A percentile compares a stretch with the other conserved stretches of the same genome.
phyloP scores from a whole-genome alignment of 2,329 filamentous ascomycete genomes.

The Phialophora expanda region DNA sequence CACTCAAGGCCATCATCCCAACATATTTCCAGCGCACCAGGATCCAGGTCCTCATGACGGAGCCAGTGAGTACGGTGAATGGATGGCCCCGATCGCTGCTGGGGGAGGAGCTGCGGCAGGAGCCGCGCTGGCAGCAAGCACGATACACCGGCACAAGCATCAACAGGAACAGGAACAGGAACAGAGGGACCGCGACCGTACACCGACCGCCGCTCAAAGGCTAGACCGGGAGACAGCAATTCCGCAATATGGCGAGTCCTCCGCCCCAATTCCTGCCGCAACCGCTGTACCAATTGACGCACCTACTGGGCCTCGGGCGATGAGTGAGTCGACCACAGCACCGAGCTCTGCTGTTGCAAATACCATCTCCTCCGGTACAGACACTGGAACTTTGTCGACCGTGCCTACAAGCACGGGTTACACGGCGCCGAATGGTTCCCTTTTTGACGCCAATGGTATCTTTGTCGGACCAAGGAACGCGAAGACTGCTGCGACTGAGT shows the following conservation, averaged over 20 bases:
- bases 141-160: conserved; percentile 33
- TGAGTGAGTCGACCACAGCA: conserved; percentile 35
- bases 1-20: conserved; percentile 29
- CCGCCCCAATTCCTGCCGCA: conserved; percentile 31
- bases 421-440: conserved; percentile 12
- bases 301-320: conserved; percentile 33
- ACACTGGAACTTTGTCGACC: conserved; percentile 34
- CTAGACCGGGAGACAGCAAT: conserved; percentile 27
- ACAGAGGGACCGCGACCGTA: conserved; percentile 14
- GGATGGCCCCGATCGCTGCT: conserved; percentile 59
- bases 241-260: conserved; percentile 33
- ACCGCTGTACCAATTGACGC: conserved; percentile 34
- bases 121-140: conserved; percentile 31
- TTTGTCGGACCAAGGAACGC: conserved; percentile 22
- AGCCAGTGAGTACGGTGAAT: conserved; percentile 56
- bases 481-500: conserved; percentile 30
- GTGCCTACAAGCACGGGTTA: conserved; percentile 35
- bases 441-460: conserved; percentile 31
- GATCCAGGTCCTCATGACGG: conserved; percentile 30
- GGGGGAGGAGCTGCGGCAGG: conserved; percentile 36
- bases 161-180: conserved; percentile 28
- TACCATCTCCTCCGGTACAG: conserved; percentile 31
- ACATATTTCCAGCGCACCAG: conserved; percentile 31
- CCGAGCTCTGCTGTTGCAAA: conserved; percentile 31
- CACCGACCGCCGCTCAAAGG: conserved; percentile 12